Evolutionary conservation across 108 stramenopile species (phyloP).

Genomic region (Schizochytrium sp.): DNA sequence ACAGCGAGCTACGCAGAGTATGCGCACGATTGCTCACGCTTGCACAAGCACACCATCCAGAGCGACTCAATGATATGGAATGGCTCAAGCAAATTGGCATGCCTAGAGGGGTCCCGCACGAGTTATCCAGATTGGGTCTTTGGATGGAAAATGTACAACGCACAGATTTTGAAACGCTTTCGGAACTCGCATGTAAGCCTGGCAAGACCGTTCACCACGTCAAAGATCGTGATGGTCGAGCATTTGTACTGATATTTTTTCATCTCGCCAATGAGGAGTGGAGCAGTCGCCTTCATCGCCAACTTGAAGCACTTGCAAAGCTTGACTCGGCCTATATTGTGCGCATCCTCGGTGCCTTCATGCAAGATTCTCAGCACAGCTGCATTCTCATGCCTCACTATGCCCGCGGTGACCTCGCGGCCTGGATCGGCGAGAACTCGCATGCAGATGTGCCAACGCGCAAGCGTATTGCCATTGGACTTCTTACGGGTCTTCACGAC

Average conservation of each 20-base stretch:
- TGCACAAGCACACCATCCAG: no score
- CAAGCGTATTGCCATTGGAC: conserved; percentile 39
- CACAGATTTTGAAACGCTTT: no score
- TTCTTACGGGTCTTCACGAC: conserved; percentile 41
- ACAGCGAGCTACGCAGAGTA: no score
- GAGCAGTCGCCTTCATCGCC: neutral
- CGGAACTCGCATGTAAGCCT: neutral
- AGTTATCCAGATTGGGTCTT: no score
- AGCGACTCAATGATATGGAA: no score
- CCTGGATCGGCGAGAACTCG: neutral
- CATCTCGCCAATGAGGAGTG: neutral
- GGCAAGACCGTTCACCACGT: neutral
- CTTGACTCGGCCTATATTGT: neutral
- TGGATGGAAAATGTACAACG: no score
- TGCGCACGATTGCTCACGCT: no score
- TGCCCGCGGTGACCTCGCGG: neutral
- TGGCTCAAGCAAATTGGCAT: no score
- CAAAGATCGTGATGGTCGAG: neutral
- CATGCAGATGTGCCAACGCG: neutral
- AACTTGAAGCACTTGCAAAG: neutral
- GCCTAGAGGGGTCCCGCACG: no score
- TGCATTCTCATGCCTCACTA: neutral
- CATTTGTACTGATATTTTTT: neutral
- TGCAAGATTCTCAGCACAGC: neutral
- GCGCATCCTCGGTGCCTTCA: neutral